Evolutionary conservation across 2,329 filamentous ascomycete genomes (phyloP), one percentile per base, ranked within the genome.

Genomic region (Stagonosporopsis chrysanthemi): DNA sequence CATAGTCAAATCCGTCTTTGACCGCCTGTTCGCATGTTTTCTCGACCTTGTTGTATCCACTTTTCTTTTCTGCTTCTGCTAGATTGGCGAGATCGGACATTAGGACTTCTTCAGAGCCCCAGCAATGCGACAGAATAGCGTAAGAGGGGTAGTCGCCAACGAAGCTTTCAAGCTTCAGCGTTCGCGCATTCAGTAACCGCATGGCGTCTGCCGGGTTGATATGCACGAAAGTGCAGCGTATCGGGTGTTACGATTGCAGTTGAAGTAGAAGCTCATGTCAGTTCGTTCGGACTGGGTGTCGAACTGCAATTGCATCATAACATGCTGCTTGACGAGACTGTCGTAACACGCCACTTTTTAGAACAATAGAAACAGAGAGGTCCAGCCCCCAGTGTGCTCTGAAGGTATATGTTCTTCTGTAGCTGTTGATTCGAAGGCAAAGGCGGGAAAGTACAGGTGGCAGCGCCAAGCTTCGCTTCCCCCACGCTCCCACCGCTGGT

Each of bases 41-140:
- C 22, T 55, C 28, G 9, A 70, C 48, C n/a, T 72, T 72, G 1
- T 28, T 35, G 22, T 61, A 64, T 0, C 61, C 68, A 9, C 47
- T 41, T 36, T 53, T 68, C 26, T 24, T 48, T 19, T 19, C 58
- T 1, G 64, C 62, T 1, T 44, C 17, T 2, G 52, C 24, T 4
- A 60, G n/a, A n/a, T 66, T 39, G 0, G 12, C 3, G 2, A 67
- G 14, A 36, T 69, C 67, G 2, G 60, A 49, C 17, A 61, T 64
- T 0, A 60, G 9, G 1, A 67, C 59, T 22, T 68, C 60, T 3
- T 64, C 61, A 1, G 58, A 56, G 1, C 45, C 50, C 61, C 64
- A 68, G 22, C 58, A 65, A 44, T 68, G 65, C 1, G 62, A 65
- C 0, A 65, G 44, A 6, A 69, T 66, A 2, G 59, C 65, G n/a